These are phyloP conservation scores for Fusarium pseudoanthophilum DNA, from an alignment of 2,329 filamentous ascomycete species.

Conservation along the genomic window DNA sequence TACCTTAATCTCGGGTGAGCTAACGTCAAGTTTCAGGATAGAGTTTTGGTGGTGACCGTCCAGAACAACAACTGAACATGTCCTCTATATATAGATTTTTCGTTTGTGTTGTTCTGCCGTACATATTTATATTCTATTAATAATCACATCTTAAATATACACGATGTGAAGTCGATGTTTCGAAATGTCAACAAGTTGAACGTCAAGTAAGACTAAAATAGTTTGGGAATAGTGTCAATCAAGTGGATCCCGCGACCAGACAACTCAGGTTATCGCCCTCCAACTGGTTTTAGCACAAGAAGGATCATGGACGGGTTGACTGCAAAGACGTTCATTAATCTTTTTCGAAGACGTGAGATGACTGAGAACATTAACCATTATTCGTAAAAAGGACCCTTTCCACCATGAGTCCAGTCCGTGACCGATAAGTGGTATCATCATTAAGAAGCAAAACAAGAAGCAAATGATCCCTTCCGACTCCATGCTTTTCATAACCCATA, in stretches of 20 bases:
- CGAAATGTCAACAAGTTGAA: too few relatives aligned
- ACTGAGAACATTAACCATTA: neutral
- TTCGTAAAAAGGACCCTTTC: neutral
- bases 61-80: neutral
- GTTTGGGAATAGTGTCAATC: neutral
- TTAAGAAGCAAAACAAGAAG: neutral
- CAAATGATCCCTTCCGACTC: neutral
- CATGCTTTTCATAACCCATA: neutral
- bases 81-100: rapidly evolving
- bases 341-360: neutral
- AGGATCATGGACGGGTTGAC: neutral
- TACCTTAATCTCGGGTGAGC: neutral
- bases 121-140: too few relatives aligned
- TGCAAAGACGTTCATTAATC: rapidly evolving
- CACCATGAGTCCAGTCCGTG: too few relatives aligned
- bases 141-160: rapidly evolving
- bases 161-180: rapidly evolving
- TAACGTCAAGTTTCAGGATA: neutral
- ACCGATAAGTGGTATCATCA: neutral
- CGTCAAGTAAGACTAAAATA: neutral
- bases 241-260: neutral
- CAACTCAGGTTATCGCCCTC: neutral
- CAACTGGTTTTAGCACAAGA: neutral
- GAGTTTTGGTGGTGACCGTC: neutral
- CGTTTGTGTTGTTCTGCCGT: rapidly evolving